Conservation (phyloP, 83 land plant species). For the Picea abies region DNA sequence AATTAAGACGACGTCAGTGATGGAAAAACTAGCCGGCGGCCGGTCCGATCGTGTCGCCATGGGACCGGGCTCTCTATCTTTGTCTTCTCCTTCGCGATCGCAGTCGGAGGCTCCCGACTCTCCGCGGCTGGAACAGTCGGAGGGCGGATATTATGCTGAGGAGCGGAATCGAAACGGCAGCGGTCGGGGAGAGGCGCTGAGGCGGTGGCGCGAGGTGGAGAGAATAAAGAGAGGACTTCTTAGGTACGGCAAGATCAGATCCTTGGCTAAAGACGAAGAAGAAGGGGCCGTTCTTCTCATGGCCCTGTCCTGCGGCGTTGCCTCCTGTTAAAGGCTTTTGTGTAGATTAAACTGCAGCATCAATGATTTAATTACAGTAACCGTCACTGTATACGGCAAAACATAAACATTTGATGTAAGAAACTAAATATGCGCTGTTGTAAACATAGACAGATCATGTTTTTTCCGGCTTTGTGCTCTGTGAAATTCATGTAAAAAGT, state of each 20-base stretch:
- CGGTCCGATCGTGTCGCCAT: background rate
- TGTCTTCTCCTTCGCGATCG: background rate
- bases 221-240: constrained; percentile 25
- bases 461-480: background rate
- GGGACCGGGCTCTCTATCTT: background rate
- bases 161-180: background rate
- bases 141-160: too few species aligned
- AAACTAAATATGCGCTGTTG: background rate
- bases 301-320: constrained; percentile 54
- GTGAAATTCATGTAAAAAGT: constrained; percentile 7
- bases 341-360: too few species aligned
- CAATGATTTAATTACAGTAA: background rate
- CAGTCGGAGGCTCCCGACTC: background rate
- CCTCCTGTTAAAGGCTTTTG: background rate
- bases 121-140: background rate
- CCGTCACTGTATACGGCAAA: background rate
- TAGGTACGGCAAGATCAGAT: constrained; percentile 21
- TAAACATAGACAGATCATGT: background rate
- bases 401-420: background rate
- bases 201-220: constrained; percentile 18
- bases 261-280: constrained; percentile 30
- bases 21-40: too few species aligned
- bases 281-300: constrained; percentile 48
- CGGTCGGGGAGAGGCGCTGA: background rate
- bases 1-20: background rate